Base-by-base conservation (phyloP, 495 filamentous ascomycete species). In the Penicillium paxilli region DNA sequence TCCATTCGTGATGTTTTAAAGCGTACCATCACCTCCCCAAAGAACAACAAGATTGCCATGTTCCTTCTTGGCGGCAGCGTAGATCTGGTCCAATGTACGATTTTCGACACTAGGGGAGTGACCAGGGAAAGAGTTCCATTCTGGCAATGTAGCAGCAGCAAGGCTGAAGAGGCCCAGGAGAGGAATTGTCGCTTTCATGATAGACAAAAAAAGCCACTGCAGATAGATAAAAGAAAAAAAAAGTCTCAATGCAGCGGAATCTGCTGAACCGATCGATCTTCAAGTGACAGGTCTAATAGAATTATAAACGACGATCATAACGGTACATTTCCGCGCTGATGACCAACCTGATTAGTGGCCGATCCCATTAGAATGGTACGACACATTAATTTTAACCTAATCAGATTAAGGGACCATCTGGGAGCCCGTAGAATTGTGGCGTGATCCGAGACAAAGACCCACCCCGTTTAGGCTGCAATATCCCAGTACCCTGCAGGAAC, bases 11-110 rank as follows among this genome's bases (percentile, higher is more conserved):
- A 38, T 38, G 2, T 6, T 16, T 6, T 38, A 19, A 38, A 2
- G n/a, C 32, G 22, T 25, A 49, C 47, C 47, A 38, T 49, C 47
- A 23, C 47, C 47, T 23, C 32, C 32, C 30, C 32, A 49, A 16
- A 38, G 20, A 24, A 49, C 33, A 8, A 37, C 10, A 5, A 49
- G 30, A 5, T 21, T 24, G 17, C 47, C 47, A 3, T 21, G 14
- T 24, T 49, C 47, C 14, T 37, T 49, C 32, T 49, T 21, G n/a
- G 47, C 47, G 12, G 47, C 47, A 14, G 30, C 47, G 23, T 49
- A 49, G 3, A 49, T 37, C 14, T 48, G 17, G 33, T 48, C 45
- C 5, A 48, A 17, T 48, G 24, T n/a, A 10, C 26, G 14, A 10
- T 32, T 48, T 22, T 48, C 45, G 5, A 35, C 5, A 19, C 16